phyloP scores from a whole-genome alignment of 2,329 filamentous ascomycete genomes.

The Lachnellula hyalina region DNA sequence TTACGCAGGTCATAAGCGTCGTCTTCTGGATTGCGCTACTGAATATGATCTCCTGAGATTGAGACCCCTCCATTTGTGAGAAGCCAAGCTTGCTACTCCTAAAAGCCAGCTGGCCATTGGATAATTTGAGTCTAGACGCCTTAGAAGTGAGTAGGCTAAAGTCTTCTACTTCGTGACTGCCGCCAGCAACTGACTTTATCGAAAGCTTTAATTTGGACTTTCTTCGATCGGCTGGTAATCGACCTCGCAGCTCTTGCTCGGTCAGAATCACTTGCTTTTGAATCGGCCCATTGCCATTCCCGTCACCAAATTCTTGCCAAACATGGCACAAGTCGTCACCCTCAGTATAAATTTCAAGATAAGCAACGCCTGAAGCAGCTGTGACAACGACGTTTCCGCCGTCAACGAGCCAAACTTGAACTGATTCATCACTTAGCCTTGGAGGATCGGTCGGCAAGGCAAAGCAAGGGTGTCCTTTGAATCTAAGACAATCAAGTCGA shows the following conservation, averaged over 20 bases:
- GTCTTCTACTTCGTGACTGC: conserved; percentile 71
- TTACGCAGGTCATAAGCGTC: conserved; percentile 68
- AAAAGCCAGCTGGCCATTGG: conserved; percentile 69
- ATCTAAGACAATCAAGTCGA: conserved; percentile 79
- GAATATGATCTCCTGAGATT: conserved; percentile 69
- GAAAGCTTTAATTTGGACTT: conserved; percentile 65
- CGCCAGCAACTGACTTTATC: conserved; percentile 71
- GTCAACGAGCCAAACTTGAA: conserved; percentile 84
- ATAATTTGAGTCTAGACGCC: conserved; percentile 66
- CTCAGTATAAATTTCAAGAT: conserved; percentile 74
- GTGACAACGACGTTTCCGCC: conserved; percentile 70
- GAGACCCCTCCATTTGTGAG: conserved; percentile 64
- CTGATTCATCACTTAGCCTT: conserved; percentile 61
- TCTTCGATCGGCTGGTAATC: conserved; percentile 66
- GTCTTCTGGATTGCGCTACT: conserved; percentile 62
- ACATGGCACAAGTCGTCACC: conserved; percentile 74
- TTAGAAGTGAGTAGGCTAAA: conserved; percentile 66
- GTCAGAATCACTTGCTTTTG: conserved; percentile 70
- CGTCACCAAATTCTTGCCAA: conserved; percentile 75
- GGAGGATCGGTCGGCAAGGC: conserved; percentile 69
- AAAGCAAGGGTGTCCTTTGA: conserved; percentile 88
- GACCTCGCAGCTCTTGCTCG: conserved; percentile 67
- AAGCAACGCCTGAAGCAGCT: conserved; percentile 76
- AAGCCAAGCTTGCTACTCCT: conserved; percentile 69
- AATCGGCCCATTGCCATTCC: conserved; percentile 51